Evolutionary conservation across 805 yeast genomes (phyloP), one percentile per base, ranked within the genome.

Genomic region (Kockiozyma suomiensis): DNA sequence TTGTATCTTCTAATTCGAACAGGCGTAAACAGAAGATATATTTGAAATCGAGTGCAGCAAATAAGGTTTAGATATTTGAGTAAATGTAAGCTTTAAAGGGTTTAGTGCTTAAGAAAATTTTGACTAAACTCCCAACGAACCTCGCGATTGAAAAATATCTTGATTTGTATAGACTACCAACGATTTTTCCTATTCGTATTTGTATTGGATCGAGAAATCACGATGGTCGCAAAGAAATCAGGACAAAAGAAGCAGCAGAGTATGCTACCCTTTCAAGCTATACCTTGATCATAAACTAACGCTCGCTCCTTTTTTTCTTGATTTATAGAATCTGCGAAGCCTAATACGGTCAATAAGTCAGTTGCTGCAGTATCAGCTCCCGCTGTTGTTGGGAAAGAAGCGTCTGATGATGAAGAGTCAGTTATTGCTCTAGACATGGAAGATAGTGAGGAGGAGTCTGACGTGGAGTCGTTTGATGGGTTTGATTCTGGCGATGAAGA

Each of bases 401-500:
- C 35, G 7, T 50, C 15, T 13, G 54, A 26, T 13, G 40, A 51
- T 7, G 38, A 43, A 19, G 58, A 45, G 19, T 51, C 19, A 3
- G 46, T 15, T 32, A 50, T 37, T n/a, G n/a, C 45, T 12, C n/a
- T 50, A 5, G 46, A 13, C 21, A 21, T 26, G 38, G 42, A 38
- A 15, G 52, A 38, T 8, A 30, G 38, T 26, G 58, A 57, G 25
- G 61, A 45, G 13, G 54, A 47, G 5, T 51, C 47, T 15, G 64
- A 60, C 32, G 49, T 45, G 7, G 62, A 42, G 19, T 53, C 49
- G 42, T 37, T 45, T 23, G 50, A 17, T n/a, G 57, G 57, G 43
- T 35, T 45, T 28, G 58, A 50, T 17, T 38, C 55, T 15, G 70
- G 52, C 21, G 66, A 62, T 10, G 72, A 67, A 6, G 67, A 67